Evolutionary conservation across 225 moss, liverwort and hornwort species (phyloP), one percentile per base, ranked within the genome.

Genomic region (Sphagnum contortum): DNA sequence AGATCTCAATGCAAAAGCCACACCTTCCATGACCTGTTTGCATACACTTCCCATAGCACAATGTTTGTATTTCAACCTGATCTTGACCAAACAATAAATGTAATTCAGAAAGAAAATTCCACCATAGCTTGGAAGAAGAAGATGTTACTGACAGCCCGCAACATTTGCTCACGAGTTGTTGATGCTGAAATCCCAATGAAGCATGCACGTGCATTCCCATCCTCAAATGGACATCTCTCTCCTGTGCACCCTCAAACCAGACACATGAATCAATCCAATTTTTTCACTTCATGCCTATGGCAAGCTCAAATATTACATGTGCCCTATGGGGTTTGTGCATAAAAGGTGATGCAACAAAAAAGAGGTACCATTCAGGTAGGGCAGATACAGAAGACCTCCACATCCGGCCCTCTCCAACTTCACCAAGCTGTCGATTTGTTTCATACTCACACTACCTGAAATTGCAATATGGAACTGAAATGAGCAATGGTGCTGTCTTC

Each of bases 201-300:
- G 74, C 89, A 88, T 75, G 88, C 95, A 70, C 92, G 89, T 54
- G 88, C 95, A 76, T 75, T 81, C 12, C 72, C 79, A 85, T 95
- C 92, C 71, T 92, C 95, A 80, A 92, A 90, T 53, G 95, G 95
- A 74, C 95, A 95, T 65, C 92, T 88, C 72, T 95, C 95, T 63
- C 94, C 87, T 92, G 81, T 46, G 70, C 55, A 57, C 56, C 45
- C 49, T 48, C 44, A 48, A 64, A 29, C 29, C 29, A 29, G 29
- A 4, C 10, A 62, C 2, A 49, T 44, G 13, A 61, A 2, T 5
- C 52, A 3, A 44, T 55, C 50, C 10, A 47, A 11, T 12, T 14
- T 49, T 8, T 10, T 48, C 8, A 9, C 29, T 10, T 47, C 47
- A 14, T 65, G 45, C 13, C 11, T 0, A 3, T 54, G 60, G 44